Evolutionary conservation across 2,329 filamentous ascomycete genomes (phyloP).

Genomic region (Phialophora expanda): DNA sequence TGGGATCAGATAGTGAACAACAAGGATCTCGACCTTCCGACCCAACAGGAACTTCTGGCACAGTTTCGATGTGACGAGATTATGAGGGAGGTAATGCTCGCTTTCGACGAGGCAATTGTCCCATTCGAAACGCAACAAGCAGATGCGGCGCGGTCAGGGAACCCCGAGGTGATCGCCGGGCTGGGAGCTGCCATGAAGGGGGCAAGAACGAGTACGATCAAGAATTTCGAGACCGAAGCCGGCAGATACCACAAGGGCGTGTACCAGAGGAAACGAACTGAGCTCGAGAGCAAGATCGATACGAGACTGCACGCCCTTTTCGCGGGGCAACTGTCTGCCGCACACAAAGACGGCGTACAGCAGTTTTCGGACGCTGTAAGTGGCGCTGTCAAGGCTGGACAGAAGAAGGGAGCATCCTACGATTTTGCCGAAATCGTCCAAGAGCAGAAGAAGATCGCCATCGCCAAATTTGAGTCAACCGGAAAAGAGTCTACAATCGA

Average conservation of each 20-base stretch:
- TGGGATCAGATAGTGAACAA: constrained; percentile 99
- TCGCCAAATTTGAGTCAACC: constrained; percentile 76
- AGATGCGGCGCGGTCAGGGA: constrained; percentile 74
- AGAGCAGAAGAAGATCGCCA: constrained; percentile 75
- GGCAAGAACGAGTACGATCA: constrained; percentile 74
- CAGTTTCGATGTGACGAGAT: constrained; percentile 99
- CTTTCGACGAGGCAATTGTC: constrained; percentile 78
- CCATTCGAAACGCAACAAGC: constrained; percentile 87
- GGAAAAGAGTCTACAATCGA: constrained; percentile 76
- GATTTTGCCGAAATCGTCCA: constrained; percentile 95
- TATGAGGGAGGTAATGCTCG: constrained; percentile 79
- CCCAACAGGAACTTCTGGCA: constrained; percentile 93
- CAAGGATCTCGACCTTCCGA: constrained; percentile 95
- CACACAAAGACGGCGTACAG: constrained; percentile 84
- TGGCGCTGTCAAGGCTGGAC: constrained; percentile 84
- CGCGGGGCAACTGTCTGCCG: constrained; percentile 82
- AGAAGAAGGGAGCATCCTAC: constrained; percentile 87
- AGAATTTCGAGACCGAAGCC: constrained; percentile 86
- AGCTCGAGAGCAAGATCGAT: constrained; percentile 86
- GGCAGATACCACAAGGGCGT: constrained; percentile 97
- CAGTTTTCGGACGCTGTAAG: constrained; percentile 87
- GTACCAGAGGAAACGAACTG: constrained; percentile 80
- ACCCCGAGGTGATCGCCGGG: constrained; percentile 71
- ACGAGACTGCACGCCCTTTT: constrained; percentile 86
- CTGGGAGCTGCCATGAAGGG: constrained; percentile 75